These are phyloP conservation scores for Astrephomene gubernaculifera DNA, from an alignment of 139 green algal genomes.

Conservation along the genomic window DNA sequence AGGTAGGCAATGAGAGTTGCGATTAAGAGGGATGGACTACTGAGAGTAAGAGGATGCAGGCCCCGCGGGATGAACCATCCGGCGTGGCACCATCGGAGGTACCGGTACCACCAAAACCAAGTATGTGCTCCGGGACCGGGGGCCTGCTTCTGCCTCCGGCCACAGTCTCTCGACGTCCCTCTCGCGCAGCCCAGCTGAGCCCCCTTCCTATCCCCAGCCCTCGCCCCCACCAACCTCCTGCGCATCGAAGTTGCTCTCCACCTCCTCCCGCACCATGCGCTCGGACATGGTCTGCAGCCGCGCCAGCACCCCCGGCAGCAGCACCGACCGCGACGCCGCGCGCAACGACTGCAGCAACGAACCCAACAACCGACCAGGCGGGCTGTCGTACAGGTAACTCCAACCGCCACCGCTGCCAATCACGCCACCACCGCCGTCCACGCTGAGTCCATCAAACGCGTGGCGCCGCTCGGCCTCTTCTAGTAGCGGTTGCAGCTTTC, in stretches of 20 bases:
- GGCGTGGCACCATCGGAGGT: no score
- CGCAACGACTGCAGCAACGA: conserved; percentile 9
- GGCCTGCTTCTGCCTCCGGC: no score
- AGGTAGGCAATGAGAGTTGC: neutral
- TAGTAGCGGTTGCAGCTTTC: conserved; percentile 9
- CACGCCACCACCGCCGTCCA: neutral
- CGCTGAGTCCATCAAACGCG: conserved; percentile 1
- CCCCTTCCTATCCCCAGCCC: neutral
- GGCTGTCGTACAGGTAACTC: conserved; percentile 14
- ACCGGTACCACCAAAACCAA: no score
- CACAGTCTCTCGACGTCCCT: no score
- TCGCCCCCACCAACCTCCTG: neutral
- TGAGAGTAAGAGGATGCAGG: no score
- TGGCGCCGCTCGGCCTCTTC: neutral
- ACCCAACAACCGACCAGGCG: neutral
- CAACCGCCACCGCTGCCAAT: neutral
- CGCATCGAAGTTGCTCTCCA: conserved; percentile 32
- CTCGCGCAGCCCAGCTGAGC: no score
- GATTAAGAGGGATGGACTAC: no score
- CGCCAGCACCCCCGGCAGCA: neutral
- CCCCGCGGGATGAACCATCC: no score
- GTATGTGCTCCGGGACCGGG: no score
- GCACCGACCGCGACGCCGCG: neutral
- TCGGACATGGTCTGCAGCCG: conserved; percentile 20
- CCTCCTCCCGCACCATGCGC: conserved; percentile 18